A percentile compares a stretch with the other conserved stretches of the same genome.
Evolutionary conservation across 345 rosid genomes (phyloP).

Genomic region (Camelina sativa): DNA sequence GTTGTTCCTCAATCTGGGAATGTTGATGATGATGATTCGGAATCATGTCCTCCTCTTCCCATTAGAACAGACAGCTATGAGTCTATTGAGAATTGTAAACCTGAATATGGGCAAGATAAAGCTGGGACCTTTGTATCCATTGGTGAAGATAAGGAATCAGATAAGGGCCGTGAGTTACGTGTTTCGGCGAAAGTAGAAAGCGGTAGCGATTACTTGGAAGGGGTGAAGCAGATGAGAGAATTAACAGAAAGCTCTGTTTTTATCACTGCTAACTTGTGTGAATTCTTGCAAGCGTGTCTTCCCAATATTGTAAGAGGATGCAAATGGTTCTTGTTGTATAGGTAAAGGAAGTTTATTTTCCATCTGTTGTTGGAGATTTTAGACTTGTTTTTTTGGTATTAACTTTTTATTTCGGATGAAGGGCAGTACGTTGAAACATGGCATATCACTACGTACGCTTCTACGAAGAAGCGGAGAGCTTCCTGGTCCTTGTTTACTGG

Average conservation of each 20-base stretch:
- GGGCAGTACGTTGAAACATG: slow-evolving; percentile 99
- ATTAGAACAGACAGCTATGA: slow-evolving; percentile 50
- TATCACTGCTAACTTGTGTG: slow-evolving; percentile 65
- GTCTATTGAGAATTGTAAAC: slow-evolving; percentile 40
- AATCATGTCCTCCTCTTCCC: slow-evolving; percentile 53
- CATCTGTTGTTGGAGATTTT: background rate
- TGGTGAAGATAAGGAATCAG: slow-evolving; percentile 24
- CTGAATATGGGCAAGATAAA: slow-evolving; percentile 19
- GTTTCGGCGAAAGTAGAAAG: slow-evolving; percentile 47
- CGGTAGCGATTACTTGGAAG: slow-evolving; percentile 54
- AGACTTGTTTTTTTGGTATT: slow-evolving; percentile 38
- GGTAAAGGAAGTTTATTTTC: slow-evolving; percentile 52
- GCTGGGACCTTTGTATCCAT: slow-evolving; percentile 20
- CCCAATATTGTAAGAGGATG: slow-evolving; percentile 91
- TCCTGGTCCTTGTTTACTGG: slow-evolving; percentile 84
- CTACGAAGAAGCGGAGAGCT: slow-evolving; percentile 75
- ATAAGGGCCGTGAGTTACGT: slow-evolving; percentile 23
- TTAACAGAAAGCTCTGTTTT: slow-evolving; percentile 67
- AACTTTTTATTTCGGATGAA: slow-evolving; percentile 60
- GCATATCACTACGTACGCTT: slow-evolving; percentile 92
- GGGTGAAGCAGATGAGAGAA: slow-evolving; percentile 47
- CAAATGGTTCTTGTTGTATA: slow-evolving; percentile 83
- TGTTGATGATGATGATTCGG: slow-evolving; percentile 41
- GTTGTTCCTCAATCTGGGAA: slow-evolving; percentile 52
- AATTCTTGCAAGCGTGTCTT: slow-evolving; percentile 74